Conservation (phyloP, 257 asterid genomes). For the Fraxinus cuspidata region DNA sequence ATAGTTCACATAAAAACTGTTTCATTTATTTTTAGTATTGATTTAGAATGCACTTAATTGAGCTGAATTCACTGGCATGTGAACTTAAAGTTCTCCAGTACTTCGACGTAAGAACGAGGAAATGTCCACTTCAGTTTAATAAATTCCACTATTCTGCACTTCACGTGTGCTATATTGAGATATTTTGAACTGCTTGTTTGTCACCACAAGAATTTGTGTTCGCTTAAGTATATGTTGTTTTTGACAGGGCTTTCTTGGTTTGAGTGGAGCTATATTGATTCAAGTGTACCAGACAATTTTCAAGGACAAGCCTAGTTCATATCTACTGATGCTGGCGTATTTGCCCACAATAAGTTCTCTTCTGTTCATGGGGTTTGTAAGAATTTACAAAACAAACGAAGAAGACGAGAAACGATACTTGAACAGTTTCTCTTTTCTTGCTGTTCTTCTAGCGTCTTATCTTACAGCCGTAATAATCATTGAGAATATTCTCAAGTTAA, state of each 20-base stretch:
- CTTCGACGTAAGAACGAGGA: neutral
- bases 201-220: neutral
- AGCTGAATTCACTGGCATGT: neutral
- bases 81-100: neutral
- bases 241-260: slow-evolving; percentile 61
- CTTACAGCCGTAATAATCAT: slow-evolving; percentile 65
- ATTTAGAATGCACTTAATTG: neutral
- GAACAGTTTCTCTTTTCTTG: slow-evolving; percentile 56
- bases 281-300: slow-evolving; percentile 55
- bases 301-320: slow-evolving; percentile 57
- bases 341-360: slow-evolving; percentile 52
- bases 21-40: neutral
- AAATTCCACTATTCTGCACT: neutral
- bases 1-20: neutral
- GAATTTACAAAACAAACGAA: slow-evolving; percentile 52
- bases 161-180: neutral
- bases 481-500: slow-evolving; percentile 49
- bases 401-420: slow-evolving; percentile 71
- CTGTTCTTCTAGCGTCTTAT: slow-evolving; percentile 70
- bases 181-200: slow-evolving; percentile 17
- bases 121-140: neutral
- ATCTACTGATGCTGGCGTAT: slow-evolving; percentile 45
- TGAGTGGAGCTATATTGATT: slow-evolving; percentile 64
- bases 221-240: slow-evolving; percentile 7
- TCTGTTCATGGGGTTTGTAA: slow-evolving; percentile 71